Conservation (phyloP, 306 rosid genomes). For the Rosa rugosa region DNA sequence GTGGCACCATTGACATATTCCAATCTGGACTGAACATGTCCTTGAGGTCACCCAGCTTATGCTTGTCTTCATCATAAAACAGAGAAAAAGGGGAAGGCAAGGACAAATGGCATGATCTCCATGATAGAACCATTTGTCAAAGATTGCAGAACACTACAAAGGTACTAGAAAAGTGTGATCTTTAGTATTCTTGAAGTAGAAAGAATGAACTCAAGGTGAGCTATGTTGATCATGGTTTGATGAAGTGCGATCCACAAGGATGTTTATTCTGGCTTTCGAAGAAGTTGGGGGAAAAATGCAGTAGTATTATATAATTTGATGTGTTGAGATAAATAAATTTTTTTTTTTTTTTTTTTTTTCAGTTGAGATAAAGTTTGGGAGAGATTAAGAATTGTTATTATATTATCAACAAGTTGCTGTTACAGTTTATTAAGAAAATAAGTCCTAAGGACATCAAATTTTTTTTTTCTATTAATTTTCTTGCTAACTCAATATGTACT, state of each 20-base stretch:
- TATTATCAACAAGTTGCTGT: not conserved
- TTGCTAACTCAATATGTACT: not conserved
- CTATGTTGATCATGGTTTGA: constrained; percentile 1
- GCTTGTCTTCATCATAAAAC: constrained; percentile 12
- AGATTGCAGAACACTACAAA: not conserved
- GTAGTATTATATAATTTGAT: not conserved
- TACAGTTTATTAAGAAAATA: not conserved
- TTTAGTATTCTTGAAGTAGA: constrained; percentile 10
- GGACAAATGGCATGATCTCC: constrained; percentile 4
- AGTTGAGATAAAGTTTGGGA: not conserved
- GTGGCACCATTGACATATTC: constrained; percentile 7
- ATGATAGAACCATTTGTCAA: constrained; percentile 9
- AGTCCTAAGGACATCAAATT: not conserved
- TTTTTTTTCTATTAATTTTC: not conserved
- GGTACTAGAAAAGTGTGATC: not conserved
- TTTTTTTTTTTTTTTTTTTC: too few relatives aligned
- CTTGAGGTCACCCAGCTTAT: constrained; percentile 5
- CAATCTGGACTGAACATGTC: constrained; percentile 13
- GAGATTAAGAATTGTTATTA: not conserved
- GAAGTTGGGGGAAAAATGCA: not conserved
- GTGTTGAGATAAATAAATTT: not conserved
- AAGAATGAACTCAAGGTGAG: not conserved
- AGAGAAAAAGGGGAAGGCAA: constrained; percentile 3
- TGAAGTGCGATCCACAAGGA: constrained; percentile 5
- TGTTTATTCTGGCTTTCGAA: not conserved